A percentile compares a stretch with the other conserved stretches of the same genome.
phyloP scores from a whole-genome alignment of 805 yeast species.

The Jamesozyma gamospora region DNA sequence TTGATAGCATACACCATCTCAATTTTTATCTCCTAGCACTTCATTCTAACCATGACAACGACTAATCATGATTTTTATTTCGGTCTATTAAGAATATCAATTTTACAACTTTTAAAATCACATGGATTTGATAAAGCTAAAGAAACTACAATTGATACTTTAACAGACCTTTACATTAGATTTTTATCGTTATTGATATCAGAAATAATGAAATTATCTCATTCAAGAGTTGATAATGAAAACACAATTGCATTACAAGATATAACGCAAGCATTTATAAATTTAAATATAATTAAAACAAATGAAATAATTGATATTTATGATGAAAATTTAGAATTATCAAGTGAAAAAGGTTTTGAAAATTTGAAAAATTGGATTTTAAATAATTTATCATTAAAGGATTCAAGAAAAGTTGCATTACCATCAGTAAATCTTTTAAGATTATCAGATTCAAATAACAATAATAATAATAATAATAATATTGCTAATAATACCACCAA shows the following conservation, averaged over 20 bases:
- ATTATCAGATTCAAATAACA: background rate
- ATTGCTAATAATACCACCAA: background rate
- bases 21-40: no score
- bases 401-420: conserved; percentile 32
- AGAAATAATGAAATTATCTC: conserved; percentile 42
- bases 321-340: conserved; percentile 36
- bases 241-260: conserved; percentile 48
- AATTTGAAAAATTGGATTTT: conserved; percentile 50
- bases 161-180: conserved; percentile 68
- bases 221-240: conserved; percentile 34
- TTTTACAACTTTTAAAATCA: conserved; percentile 53
- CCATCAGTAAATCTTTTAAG: conserved; percentile 17
- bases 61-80: conserved; percentile 35
- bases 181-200: conserved; percentile 46
- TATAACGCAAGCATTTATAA: conserved; percentile 57
- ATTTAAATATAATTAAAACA: conserved; percentile 54
- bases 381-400: conserved; percentile 33
- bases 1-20: no score
- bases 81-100: conserved; percentile 38
- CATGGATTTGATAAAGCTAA: conserved; percentile 77
- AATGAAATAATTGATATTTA: conserved; percentile 43
- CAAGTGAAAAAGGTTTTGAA: conserved; percentile 39
- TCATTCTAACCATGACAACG: conserved; percentile 9
- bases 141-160: conserved; percentile 57
- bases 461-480: background rate